Base-by-base conservation (phyloP, 768 basidiomycete species). In the Termitomyces eurrhizus region DNA sequence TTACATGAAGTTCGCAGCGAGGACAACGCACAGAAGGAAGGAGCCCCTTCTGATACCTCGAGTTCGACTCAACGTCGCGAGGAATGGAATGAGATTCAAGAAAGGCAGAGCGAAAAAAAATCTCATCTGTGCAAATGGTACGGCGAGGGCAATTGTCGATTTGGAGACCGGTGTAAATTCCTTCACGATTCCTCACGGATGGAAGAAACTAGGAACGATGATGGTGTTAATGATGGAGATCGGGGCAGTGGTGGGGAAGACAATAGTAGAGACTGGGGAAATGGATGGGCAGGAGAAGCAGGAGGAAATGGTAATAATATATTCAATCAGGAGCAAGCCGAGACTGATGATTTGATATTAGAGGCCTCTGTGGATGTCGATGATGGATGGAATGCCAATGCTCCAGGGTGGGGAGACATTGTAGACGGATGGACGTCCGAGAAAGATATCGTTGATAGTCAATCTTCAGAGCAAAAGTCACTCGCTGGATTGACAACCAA, bases 181-280 rank as follows among this genome's bases (percentile, higher is more conserved):
- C 57, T 57, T 24, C 62, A 59, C 54, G 61, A 52, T 18, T 44
- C 49, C 29, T 2, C 16, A 29, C 32, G 9, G 32, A 32, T 33
- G 32, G 29, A 49, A 49, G 16, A 13, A n/a, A 9, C 50, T 8
- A 9, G 32, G 2, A n/a, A 33, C 3, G 9, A 41, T 33, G 41
- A 32, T 13, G 26, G 8, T 33, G 42, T 50, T 12, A 37, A 61
- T 37, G 68, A 62, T n/a, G 52, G 56, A 41, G 65, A 60, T 24
- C 66, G 60, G 66, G 61, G 50, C 26, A 16, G 36, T 35, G 65
- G 61, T 24, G 66, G 59, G 66, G 60, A 39, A 37, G n/a, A 39
- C 41, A 33, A 13, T 14, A 55, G 29, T 33, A 7, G 18, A 32
- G 29, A 13, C 12, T 55, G 39, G 6, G 41, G 26, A 37, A 8